These are phyloP conservation scores for Tuber magnatum DNA, from an alignment of 495 filamentous ascomycete species.

Conservation along the genomic window DNA sequence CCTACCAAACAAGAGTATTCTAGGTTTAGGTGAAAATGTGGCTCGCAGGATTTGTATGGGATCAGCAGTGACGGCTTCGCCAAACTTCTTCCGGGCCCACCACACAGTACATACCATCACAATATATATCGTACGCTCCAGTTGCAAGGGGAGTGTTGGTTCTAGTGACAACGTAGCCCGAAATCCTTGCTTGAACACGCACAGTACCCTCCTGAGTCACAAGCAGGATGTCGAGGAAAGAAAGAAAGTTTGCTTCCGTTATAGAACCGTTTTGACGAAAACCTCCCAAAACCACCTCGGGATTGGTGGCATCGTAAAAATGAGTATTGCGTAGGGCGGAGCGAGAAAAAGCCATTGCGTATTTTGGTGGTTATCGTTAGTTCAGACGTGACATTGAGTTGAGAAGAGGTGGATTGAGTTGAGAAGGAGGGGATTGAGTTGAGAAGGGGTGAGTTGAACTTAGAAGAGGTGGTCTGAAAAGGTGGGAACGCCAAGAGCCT, in stretches of 20 bases:
- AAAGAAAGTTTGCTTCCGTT: conserved; percentile 36
- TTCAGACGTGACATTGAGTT: background rate
- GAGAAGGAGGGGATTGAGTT: background rate
- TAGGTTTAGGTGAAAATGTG: background rate
- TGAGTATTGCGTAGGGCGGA: conserved; percentile 26
- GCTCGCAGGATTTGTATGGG: background rate
- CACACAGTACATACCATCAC: conserved; percentile 13
- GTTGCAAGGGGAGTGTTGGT: conserved; percentile 22
- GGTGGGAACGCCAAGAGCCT: background rate
- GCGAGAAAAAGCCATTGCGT: conserved; percentile 17
- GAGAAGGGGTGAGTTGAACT: background rate
- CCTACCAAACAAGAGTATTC: background rate
- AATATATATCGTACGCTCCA: conserved; percentile 22
- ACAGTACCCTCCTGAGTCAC: conserved; percentile 15
- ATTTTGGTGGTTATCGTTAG: background rate
- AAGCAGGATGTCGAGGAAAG: conserved; percentile 36
- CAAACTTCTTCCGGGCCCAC: background rate
- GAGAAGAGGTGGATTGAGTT: background rate
- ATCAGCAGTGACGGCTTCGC: background rate
- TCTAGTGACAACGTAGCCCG: conserved; percentile 23
- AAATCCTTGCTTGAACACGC: conserved; percentile 25
- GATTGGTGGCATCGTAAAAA: conserved; percentile 31
- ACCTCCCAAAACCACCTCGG: conserved; percentile 28
- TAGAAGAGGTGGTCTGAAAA: background rate
- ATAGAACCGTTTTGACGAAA: conserved; percentile 34